A percentile compares a stretch with the other conserved stretches of the same genome.
Conservation (phyloP, 306 rosid genomes). For the Rosa chinensis region DNA sequence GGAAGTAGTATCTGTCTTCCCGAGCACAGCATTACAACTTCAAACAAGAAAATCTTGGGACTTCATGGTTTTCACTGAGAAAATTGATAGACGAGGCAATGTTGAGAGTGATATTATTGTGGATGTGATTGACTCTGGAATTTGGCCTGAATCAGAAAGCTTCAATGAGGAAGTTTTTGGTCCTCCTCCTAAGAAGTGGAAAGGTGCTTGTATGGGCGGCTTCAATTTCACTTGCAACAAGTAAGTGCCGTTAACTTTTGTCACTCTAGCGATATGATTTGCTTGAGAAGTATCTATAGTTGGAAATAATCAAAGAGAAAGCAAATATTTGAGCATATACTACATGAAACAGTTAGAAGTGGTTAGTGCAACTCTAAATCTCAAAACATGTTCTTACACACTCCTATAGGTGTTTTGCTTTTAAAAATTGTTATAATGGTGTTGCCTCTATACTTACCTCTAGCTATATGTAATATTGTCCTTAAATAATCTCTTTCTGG, state of each 20-base stretch:
- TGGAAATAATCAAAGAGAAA: no score
- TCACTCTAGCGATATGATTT: no score
- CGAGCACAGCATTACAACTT: slow-evolving; percentile 8
- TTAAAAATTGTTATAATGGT: no score
- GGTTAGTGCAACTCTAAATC: no score
- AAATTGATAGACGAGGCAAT: not conserved
- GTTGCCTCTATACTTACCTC: no score
- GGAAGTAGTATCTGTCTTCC: slow-evolving; percentile 35
- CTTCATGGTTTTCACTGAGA: slow-evolving; percentile 22
- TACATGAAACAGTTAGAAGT: no score
- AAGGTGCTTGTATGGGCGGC: slow-evolving; percentile 31
- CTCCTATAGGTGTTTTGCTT: no score
- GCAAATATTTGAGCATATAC: no score
- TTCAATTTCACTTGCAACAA: slow-evolving; percentile 35
- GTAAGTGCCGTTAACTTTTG: not conserved
- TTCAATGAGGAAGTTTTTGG: slow-evolving; percentile 27
- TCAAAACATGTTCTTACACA: no score
- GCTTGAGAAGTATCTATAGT: no score
- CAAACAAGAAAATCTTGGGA: slow-evolving; percentile 46
- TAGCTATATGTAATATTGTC: no score
- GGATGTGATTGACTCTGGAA: slow-evolving; percentile 30
- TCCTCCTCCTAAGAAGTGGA: slow-evolving; percentile 33
- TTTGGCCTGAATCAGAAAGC: slow-evolving; percentile 40
- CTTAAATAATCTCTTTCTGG: no score
- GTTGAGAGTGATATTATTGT: slow-evolving; percentile 28